Conservation (phyloP, 2,329 filamentous ascomycete genomes). For the Epichloe glyceriae region DNA sequence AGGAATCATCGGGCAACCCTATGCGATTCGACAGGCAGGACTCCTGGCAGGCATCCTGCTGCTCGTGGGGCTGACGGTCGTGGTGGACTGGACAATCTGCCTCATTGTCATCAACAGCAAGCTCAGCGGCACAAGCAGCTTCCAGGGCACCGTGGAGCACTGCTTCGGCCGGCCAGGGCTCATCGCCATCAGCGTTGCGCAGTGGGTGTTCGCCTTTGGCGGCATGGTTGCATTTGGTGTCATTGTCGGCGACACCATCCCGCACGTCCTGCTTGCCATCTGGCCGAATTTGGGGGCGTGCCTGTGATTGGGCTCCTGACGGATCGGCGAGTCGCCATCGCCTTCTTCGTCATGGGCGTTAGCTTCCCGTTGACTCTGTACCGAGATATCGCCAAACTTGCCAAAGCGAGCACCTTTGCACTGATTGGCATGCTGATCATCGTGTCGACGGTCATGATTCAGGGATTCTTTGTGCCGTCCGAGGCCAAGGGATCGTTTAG, state of each 20-base stretch:
- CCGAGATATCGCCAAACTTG: conserved; percentile 93
- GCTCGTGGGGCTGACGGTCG: conserved; percentile 64
- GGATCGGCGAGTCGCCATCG: conserved; percentile 70
- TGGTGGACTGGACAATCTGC: conserved; percentile 94
- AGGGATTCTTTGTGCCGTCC: conserved; percentile 61
- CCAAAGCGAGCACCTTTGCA: conserved; percentile 88
- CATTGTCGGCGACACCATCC: conserved; percentile 93
- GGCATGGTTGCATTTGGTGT: conserved; percentile 98
- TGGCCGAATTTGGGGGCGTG: conserved; percentile 64
- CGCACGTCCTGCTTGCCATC: conserved; percentile 70
- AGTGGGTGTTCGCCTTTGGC: conserved; percentile 98
- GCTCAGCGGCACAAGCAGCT: conserved; percentile 82
- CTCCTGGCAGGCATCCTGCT: conserved; percentile 68
- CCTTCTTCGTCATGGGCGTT: conserved; percentile 72
- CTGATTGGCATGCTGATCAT: conserved; percentile 90
- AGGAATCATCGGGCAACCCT: conserved; percentile 73
- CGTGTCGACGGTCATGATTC: conserved; percentile 72
- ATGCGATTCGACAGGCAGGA: conserved; percentile 89
- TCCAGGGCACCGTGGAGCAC: conserved; percentile 89
- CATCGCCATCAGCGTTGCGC: conserved; percentile 76
- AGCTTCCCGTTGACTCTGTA: conserved; percentile 90
- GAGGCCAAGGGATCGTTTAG: conserved; percentile 61
- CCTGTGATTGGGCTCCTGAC: conserved; percentile 73
- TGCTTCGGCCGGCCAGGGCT: conserved; percentile 85
- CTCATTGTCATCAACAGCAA: conserved; percentile 97